Evolutionary conservation across 805 yeast species (phyloP).

Genomic region (Hanseniaspora pseudoguilliermondii): DNA sequence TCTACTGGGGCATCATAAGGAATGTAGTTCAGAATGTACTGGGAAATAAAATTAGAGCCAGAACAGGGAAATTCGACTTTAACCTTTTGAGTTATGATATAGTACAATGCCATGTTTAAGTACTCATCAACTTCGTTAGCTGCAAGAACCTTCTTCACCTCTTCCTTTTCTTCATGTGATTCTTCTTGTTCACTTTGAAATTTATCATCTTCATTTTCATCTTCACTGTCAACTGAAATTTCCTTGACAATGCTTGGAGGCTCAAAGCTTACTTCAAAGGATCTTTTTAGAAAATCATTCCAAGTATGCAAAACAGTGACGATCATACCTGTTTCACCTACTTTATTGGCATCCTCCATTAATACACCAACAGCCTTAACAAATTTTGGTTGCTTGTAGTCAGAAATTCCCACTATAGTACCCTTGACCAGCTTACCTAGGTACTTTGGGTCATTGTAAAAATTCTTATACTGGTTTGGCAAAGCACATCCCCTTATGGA

Average conservation of each 20-base stretch:
- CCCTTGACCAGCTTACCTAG: constrained; percentile 33
- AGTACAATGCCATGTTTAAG: constrained; percentile 56
- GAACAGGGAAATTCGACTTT: constrained; percentile 50
- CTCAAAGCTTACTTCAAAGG: constrained; percentile 35
- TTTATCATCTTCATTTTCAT: not conserved
- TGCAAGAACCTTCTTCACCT: constrained; percentile 32
- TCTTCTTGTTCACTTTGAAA: constrained; percentile 13
- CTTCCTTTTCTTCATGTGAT: not conserved
- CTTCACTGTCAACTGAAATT: constrained; percentile 14
- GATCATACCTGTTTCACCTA: constrained; percentile 52
- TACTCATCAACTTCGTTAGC: constrained; percentile 62
- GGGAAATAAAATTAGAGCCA: constrained; percentile 65
- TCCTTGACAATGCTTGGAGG: constrained; percentile 30
- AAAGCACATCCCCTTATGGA: constrained; percentile 51
- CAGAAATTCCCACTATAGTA: constrained; percentile 57
- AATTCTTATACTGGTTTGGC: constrained; percentile 24
- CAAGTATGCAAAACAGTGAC: constrained; percentile 56
- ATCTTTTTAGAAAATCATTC: constrained; percentile 49
- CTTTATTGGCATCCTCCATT: constrained; percentile 37
- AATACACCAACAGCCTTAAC: constrained; percentile 58
- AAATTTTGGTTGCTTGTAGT: constrained; percentile 45
- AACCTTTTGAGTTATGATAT: constrained; percentile 45
- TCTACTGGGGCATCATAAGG: constrained; percentile 37
- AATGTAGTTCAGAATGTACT: constrained; percentile 55
- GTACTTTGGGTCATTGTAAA: constrained; percentile 1